Evolutionary conservation across 2,329 filamentous ascomycete species (phyloP).

Genomic region (Epichloe hybrida): DNA sequence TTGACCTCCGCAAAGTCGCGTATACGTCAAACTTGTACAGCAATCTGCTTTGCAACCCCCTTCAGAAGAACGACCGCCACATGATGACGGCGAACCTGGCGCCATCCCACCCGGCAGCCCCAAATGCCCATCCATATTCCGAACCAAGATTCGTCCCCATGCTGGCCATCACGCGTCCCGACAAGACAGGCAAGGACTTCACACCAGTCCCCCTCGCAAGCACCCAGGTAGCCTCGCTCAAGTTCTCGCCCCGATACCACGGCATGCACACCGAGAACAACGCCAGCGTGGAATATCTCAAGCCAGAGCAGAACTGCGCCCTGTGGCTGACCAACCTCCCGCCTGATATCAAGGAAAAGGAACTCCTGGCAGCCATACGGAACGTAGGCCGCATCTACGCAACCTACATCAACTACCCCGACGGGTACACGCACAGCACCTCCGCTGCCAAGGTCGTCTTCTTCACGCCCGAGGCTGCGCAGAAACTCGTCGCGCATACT

Average conservation of each 20-base stretch:
- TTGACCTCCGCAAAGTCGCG: not conserved
- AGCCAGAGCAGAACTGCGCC: slow-evolving; percentile 29
- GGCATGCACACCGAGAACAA: slow-evolving; percentile 23
- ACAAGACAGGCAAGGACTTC: slow-evolving; percentile 5
- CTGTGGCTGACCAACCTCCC: slow-evolving; percentile 41
- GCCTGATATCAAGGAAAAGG: slow-evolving; percentile 23
- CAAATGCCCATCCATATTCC: not conserved
- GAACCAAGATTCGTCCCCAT: slow-evolving; percentile 11
- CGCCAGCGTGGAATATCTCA: slow-evolving; percentile 20
- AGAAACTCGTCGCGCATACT: slow-evolving; percentile 13
- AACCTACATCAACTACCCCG: slow-evolving; percentile 36
- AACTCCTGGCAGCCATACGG: slow-evolving; percentile 31
- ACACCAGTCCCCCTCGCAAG: slow-evolving; percentile 3
- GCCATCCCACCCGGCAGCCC: not conserved
- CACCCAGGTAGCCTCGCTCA: slow-evolving; percentile 1
- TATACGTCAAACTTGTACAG: not conserved
- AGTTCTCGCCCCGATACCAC: slow-evolving; percentile 22
- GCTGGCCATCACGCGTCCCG: slow-evolving; percentile 10
- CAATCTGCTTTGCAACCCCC: no score
- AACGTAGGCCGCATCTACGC: slow-evolving; percentile 37
- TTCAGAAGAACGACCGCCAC: no score
- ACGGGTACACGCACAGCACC: slow-evolving; percentile 20
- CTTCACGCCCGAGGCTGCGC: slow-evolving; percentile 27
- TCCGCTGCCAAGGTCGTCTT: slow-evolving; percentile 38
- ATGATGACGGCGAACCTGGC: no score